Evolutionary conservation across 1,284 basidiomycete species (phyloP).

Genomic region (Moesziomyces antarcticus): DNA sequence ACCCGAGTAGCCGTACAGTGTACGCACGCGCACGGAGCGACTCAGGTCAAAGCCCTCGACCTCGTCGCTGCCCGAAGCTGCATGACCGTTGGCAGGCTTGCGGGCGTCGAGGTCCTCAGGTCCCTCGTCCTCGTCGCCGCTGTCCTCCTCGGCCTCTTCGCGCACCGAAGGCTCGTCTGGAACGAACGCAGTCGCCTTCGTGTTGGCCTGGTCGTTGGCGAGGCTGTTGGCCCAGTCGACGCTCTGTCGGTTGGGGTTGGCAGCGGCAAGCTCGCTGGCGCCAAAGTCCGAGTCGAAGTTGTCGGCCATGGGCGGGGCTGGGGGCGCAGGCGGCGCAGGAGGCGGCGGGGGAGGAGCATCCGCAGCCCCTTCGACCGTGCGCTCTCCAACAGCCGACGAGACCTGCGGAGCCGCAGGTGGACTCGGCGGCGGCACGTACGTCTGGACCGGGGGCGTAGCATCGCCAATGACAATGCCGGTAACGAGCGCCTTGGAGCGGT

Average conservation of each 20-base stretch:
- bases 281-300: constrained; percentile 55
- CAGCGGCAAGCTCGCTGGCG: constrained; percentile 60
- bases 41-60: constrained; percentile 81
- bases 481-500: constrained; percentile 78
- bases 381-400: constrained; percentile 50
- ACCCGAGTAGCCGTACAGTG: constrained; percentile 76
- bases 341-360: constrained; percentile 65
- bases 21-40: constrained; percentile 75
- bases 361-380: constrained; percentile 6
- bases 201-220: constrained; percentile 76
- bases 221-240: constrained; percentile 91
- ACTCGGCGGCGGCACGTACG: constrained; percentile 60
- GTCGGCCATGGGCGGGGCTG: constrained; percentile 49
- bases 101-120: constrained; percentile 37
- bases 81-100: constrained; percentile 22
- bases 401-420: constrained; percentile 44
- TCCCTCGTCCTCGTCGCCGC: constrained; percentile 57
- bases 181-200: constrained; percentile 60
- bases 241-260: constrained; percentile 77
- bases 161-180: constrained; percentile 73
- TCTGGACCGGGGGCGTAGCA: constrained; percentile 75
- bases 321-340: constrained; percentile 65
- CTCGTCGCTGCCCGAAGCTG: constrained; percentile 25
- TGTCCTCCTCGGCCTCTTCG: constrained; percentile 74
- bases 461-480: constrained; percentile 83